Evolutionary conservation across 352 stramenopile species (phyloP).

Genomic region (Phytophthora brassicae): DNA sequence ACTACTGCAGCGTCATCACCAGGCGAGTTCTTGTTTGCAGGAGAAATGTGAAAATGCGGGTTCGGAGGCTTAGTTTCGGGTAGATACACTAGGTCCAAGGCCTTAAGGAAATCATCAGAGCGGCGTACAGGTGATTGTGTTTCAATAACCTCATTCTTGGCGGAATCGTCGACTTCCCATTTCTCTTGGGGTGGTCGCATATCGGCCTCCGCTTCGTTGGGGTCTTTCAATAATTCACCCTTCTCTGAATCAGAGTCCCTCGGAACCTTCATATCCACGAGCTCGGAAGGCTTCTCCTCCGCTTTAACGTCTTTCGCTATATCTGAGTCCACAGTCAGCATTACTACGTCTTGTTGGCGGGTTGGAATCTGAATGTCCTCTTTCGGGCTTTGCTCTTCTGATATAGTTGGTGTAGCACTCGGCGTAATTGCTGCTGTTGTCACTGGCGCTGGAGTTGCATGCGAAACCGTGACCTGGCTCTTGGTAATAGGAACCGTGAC

Average conservation of each 20-base stretch:
- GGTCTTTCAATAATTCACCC: slow-evolving; percentile 2
- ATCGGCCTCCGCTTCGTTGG: slow-evolving; percentile 15
- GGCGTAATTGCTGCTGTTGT: not conserved
- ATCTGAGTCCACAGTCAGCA: not conserved
- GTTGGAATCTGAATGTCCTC: slow-evolving; percentile 5
- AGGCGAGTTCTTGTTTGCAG: slow-evolving; percentile 13
- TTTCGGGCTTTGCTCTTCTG: slow-evolving; percentile 1
- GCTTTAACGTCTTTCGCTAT: slow-evolving; percentile 5
- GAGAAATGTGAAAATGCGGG: slow-evolving; percentile 28
- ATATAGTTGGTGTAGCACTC: not conserved
- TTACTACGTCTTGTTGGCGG: slow-evolving; percentile 9
- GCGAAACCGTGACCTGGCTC: not conserved
- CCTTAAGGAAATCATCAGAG: slow-evolving; percentile 21
- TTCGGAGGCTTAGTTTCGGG: slow-evolving; percentile 20
- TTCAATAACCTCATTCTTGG: slow-evolving; percentile 3
- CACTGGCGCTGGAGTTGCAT: not conserved
- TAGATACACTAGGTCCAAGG: slow-evolving; percentile 26
- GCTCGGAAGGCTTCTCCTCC: not conserved
- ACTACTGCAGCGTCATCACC: slow-evolving; percentile 20
- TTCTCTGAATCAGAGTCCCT: not conserved
- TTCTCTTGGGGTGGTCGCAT: slow-evolving; percentile 22
- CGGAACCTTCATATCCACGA: not conserved
- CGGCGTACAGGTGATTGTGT: slow-evolving; percentile 11
- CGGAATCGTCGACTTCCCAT: slow-evolving; percentile 15
- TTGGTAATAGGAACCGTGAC: not conserved